Percentiles rank a stretch among this genome's conserved stretches.
Conservation (phyloP, 2,329 filamentous ascomycete genomes). For the Diplodia intermedia region DNA sequence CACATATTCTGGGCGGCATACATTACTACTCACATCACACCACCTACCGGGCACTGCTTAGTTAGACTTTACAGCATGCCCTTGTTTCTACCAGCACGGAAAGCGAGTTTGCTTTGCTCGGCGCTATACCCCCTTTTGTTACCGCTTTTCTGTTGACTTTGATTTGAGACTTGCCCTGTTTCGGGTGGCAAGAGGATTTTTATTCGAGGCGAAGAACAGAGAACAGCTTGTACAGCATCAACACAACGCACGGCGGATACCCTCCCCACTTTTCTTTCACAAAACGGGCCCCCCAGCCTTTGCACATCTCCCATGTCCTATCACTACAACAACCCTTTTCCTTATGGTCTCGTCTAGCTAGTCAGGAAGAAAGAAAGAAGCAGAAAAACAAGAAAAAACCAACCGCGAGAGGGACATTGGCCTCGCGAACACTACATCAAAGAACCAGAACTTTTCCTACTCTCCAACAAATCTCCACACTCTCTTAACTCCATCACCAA, state of each 20-base stretch:
- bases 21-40: slow-evolving; percentile 30
- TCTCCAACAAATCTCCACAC: background rate
- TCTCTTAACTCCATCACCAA: no score
- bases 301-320: slow-evolving; percentile 23
- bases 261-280: slow-evolving; percentile 11
- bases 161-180: slow-evolving; percentile 22
- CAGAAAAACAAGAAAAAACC: slow-evolving; percentile 12
- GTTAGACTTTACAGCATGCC: slow-evolving; percentile 28
- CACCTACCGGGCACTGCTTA: slow-evolving; percentile 22
- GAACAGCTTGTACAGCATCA: slow-evolving; percentile 26
- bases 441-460: slow-evolving; percentile 13
- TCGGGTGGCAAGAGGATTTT: slow-evolving; percentile 5
- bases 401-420: slow-evolving; percentile 14
- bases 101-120: slow-evolving; percentile 31
- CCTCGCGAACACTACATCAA: slow-evolving; percentile 18
- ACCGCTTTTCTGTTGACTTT: slow-evolving; percentile 29
- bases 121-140: slow-evolving; percentile 30
- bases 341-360: slow-evolving; percentile 19
- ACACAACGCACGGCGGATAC: slow-evolving; percentile 15
- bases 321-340: slow-evolving; percentile 10
- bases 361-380: slow-evolving; percentile 11
- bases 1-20: slow-evolving; percentile 17
- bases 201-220: slow-evolving; percentile 19
- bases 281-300: slow-evolving; percentile 1
- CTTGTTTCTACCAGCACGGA: slow-evolving; percentile 30